phyloP scores from a whole-genome alignment of 2,329 filamentous ascomycete species.

The Ophiostoma perfectum region DNA sequence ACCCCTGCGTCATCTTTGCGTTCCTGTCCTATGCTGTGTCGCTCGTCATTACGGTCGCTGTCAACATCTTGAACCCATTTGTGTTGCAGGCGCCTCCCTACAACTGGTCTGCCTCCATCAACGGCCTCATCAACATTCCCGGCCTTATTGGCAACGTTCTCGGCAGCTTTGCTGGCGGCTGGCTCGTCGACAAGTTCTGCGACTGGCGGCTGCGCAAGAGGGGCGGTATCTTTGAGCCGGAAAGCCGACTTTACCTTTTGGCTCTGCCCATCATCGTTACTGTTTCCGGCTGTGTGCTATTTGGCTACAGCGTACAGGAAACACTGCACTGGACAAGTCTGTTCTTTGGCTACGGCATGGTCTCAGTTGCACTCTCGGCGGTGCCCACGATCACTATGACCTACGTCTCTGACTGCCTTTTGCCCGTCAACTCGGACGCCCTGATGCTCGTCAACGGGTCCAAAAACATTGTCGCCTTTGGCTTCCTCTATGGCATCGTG shows the following conservation, averaged over 20 bases:
- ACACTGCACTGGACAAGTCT: conserved; percentile 40
- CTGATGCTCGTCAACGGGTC: conserved; percentile 35
- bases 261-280: not conserved
- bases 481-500: conserved; percentile 42
- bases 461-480: conserved; percentile 46
- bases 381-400: conserved; percentile 42
- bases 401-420: conserved; percentile 37
- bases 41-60: not conserved
- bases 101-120: not conserved
- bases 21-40: not conserved
- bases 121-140: not conserved
- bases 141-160: conserved; percentile 38
- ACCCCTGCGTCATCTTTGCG: not conserved
- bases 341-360: conserved; percentile 44
- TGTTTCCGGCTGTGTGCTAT: not conserved
- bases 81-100: not conserved
- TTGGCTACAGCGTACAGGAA: conserved; percentile 18
- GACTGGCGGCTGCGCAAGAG: conserved; percentile 38
- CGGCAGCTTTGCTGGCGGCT: conserved; percentile 40
- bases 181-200: conserved; percentile 40
- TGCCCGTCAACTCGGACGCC: conserved; percentile 33
- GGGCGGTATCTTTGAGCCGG: conserved; percentile 40
- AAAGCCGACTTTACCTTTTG: not conserved
- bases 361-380: conserved; percentile 40
- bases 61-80: not conserved